phyloP scores from a whole-genome alignment of 2,329 filamentous ascomycete genomes.

The Pseudovirgaria hyperparasitica region DNA sequence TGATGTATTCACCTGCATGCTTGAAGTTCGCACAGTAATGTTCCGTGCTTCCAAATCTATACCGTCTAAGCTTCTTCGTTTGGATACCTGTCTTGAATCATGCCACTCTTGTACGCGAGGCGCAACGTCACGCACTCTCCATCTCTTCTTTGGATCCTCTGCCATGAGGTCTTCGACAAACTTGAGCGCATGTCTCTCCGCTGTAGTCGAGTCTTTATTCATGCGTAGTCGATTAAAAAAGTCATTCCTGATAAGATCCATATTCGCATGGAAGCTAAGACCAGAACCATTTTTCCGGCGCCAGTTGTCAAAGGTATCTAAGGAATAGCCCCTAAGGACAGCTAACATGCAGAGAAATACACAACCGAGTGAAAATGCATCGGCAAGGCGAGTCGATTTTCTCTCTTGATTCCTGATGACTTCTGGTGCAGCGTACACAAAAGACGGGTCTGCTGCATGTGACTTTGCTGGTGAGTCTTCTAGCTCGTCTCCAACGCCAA shows the following conservation, averaged over 20 bases:
- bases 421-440: slow-evolving; percentile 27
- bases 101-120: too few species aligned
- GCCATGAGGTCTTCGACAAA: too few species aligned
- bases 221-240: too few species aligned
- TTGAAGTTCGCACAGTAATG: too few species aligned
- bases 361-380: slow-evolving; percentile 27
- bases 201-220: too few species aligned
- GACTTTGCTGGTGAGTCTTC: slow-evolving; percentile 16
- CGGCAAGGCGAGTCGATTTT: slow-evolving; percentile 15
- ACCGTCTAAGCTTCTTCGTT: slow-evolving; percentile 1
- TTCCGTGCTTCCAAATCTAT: too few species aligned
- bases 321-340: slow-evolving; percentile 21
- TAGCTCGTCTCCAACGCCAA: slow-evolving; percentile 17
- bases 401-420: slow-evolving; percentile 22
- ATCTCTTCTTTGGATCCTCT: too few species aligned
- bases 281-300: slow-evolving; percentile 21
- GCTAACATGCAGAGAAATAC: slow-evolving; percentile 27
- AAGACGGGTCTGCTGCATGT: slow-evolving; percentile 14
- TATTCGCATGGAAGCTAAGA: slow-evolving; percentile 25
- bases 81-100: too few species aligned
- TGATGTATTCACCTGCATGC: too few species aligned
- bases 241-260: slow-evolving; percentile 21
- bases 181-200: too few species aligned
- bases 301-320: slow-evolving; percentile 21
- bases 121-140: too few species aligned